Evolutionary conservation across 176 grass and related monocot species (phyloP).

Genomic region (Aegilops longissima): DNA sequence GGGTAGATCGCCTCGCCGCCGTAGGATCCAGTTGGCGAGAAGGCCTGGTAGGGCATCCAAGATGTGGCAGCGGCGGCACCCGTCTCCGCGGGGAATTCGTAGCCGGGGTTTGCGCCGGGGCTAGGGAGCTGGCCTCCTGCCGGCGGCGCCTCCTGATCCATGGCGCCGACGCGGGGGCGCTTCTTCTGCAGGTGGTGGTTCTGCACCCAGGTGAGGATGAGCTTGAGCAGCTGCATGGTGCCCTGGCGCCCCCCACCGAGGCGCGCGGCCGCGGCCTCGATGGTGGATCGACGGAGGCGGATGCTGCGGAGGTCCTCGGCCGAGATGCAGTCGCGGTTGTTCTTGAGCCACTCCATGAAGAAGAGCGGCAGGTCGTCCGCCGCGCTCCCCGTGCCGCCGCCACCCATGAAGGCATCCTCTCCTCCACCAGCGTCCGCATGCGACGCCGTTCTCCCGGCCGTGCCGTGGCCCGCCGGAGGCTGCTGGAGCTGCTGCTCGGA

Average conservation of each 20-base stretch:
- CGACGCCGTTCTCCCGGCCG: not conserved
- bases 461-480: not conserved
- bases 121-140: constrained; percentile 16
- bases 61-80: constrained; percentile 3
- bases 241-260: constrained; percentile 68
- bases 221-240: constrained; percentile 78
- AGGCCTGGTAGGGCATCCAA: constrained; percentile 57
- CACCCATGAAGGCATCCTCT: constrained; percentile 34
- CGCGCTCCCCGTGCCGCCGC: not conserved
- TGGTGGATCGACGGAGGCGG: constrained; percentile 80
- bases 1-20: constrained; percentile 48
- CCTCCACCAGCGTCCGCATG: not conserved
- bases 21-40: constrained; percentile 23
- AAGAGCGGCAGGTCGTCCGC: constrained; percentile 68
- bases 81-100: constrained; percentile 22
- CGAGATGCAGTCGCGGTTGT: constrained; percentile 78
- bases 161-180: constrained; percentile 25
- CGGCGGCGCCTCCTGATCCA: constrained; percentile 19
- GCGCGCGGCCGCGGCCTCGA: constrained; percentile 67
- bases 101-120: constrained; percentile 20
- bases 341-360: constrained; percentile 96
- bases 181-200: constrained; percentile 84
- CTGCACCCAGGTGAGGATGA: constrained; percentile 93
- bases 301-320: constrained; percentile 86
- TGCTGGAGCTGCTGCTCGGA: not conserved